Base-by-base conservation (phyloP, 2,329 filamentous ascomycete genomes). In the Fusarium floridanum region DNA sequence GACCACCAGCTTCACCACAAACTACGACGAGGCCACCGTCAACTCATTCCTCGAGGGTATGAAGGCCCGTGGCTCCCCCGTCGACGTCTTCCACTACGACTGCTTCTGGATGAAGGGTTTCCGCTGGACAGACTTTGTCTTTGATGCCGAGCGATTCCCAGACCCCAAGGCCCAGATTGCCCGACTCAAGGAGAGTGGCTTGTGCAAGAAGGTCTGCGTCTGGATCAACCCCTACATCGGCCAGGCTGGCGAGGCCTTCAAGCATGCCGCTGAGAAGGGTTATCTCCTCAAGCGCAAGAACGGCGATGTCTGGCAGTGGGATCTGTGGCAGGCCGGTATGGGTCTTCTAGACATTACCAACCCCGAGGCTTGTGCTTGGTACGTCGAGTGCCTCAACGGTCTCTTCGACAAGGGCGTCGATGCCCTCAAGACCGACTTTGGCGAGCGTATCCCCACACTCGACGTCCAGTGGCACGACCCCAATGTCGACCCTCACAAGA, bases 31-130 rank as follows among this genome's bases (percentile, higher is more conserved):
- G 81, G 81, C 86, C 22, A 94, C 92, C 0, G 92, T 94, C 29
- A 90, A 86, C 55, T 86, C 86, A 11, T 94, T 94, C 81, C 86
- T 94, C 24, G 88, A 93, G 75, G 91, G 91, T 12, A 94, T 94
- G 90, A 88, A 87, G 71, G 84, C 88, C 59, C 88, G 91, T 2
- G 87, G 89, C 55, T 92, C 92, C 17, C 90, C 91, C 0, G 87
- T 94, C 2, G 89, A 92, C 41, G 91, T 94, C 4, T 94, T 94
- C 81, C 93, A 94, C 81, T 94, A 92, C 73, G 92, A 94, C 80
- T 93, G 91, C 81, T 94, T 94, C 86, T 94, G 92, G 92, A 91
- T 94, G 86, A 91, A 91, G 71, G 91, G 90, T 2, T 94, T 93
- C 79, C 90, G 90, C 66, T 94, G 92, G 92, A 93, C 91, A 68